A percentile compares a stretch with the other conserved stretches of the same genome.
Conservation (phyloP, 108 stramenopile species). For the Chaetoceros muelleri region DNA sequence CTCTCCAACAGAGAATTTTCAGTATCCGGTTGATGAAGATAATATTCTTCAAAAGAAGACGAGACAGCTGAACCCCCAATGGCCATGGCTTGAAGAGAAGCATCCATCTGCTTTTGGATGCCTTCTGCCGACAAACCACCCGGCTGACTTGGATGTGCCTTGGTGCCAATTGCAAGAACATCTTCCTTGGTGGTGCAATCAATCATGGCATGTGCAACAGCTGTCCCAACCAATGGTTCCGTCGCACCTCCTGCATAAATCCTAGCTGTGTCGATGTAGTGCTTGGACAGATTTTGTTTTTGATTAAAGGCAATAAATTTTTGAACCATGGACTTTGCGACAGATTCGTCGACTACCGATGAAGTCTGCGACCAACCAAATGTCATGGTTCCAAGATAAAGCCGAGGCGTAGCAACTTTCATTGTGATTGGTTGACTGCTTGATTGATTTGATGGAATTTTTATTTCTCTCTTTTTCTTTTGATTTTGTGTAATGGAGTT, state of each 20-base stretch:
- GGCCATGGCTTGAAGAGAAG: constrained; percentile 54
- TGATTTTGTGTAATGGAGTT: too few relatives aligned
- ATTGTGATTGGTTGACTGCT: too few relatives aligned
- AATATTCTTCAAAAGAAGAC: constrained; percentile 47
- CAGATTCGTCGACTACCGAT: constrained; percentile 39
- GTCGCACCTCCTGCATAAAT: constrained; percentile 81
- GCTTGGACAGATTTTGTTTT: constrained; percentile 12
- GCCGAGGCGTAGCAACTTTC: constrained; percentile 36
- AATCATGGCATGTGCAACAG: constrained; percentile 7
- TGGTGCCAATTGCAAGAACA: constrained; percentile 44
- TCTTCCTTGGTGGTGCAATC: background rate
- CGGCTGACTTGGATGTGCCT: constrained; percentile 64
- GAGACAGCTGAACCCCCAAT: constrained; percentile 25
- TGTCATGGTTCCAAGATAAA: constrained; percentile 86
- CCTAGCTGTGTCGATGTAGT: constrained; percentile 65
- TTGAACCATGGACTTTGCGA: constrained; percentile 44
- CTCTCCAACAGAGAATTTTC: constrained; percentile 48
- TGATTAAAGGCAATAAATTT: constrained; percentile 22
- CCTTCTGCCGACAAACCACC: constrained; percentile 58
- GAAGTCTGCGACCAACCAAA: constrained; percentile 82
- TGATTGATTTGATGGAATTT: too few relatives aligned
- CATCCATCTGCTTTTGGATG: constrained; percentile 40
- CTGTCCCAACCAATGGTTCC: constrained; percentile 46
- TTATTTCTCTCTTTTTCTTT: too few relatives aligned
- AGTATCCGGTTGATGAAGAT: constrained; percentile 82